Conservation (phyloP, 306 rosid species). For the Lathyrus oleraceus region DNA sequence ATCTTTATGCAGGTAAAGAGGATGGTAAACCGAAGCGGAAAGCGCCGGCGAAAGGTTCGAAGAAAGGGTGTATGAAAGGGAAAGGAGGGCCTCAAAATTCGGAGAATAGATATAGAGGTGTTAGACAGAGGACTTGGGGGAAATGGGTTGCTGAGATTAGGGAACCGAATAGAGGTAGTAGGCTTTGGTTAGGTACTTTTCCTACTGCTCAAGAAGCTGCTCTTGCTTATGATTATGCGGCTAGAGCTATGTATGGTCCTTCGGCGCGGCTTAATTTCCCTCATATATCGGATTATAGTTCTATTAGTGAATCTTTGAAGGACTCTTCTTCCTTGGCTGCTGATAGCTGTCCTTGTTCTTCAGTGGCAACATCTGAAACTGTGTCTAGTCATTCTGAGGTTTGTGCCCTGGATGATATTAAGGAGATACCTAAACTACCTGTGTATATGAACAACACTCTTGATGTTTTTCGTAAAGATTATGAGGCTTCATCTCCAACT, state of each 20-base stretch:
- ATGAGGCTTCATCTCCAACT: conserved; percentile 37
- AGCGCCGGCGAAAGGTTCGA: conserved; percentile 85
- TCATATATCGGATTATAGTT: conserved; percentile 32
- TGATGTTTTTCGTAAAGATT: not conserved
- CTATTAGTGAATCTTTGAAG: conserved; percentile 32
- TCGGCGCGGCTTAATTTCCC: conserved; percentile 83
- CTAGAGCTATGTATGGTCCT: conserved; percentile 84
- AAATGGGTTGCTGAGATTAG: conserved; percentile 96
- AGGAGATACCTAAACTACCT: not conserved
- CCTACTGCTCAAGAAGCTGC: conserved; percentile 75
- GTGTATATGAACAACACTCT: not conserved
- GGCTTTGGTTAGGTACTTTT: conserved; percentile 89
- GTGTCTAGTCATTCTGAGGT: conserved; percentile 64
- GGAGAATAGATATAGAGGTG: conserved; percentile 77
- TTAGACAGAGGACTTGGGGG: conserved; percentile 98
- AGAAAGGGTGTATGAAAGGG: conserved; percentile 99
- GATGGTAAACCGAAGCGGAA: conserved; percentile 45
- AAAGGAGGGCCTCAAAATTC: conserved; percentile 95
- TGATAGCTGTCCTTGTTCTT: conserved; percentile 42
- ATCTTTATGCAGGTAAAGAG: conserved; percentile 31
- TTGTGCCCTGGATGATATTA: conserved; percentile 49
- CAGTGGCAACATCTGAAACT: conserved; percentile 45
- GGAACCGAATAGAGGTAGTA: conserved; percentile 72
- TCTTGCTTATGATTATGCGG: conserved; percentile 82
- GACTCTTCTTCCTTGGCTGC: conserved; percentile 33